These are phyloP conservation scores for Brasenia schreberi DNA, from an alignment of 164 flowering plant genomes.

Conservation along the genomic window DNA sequence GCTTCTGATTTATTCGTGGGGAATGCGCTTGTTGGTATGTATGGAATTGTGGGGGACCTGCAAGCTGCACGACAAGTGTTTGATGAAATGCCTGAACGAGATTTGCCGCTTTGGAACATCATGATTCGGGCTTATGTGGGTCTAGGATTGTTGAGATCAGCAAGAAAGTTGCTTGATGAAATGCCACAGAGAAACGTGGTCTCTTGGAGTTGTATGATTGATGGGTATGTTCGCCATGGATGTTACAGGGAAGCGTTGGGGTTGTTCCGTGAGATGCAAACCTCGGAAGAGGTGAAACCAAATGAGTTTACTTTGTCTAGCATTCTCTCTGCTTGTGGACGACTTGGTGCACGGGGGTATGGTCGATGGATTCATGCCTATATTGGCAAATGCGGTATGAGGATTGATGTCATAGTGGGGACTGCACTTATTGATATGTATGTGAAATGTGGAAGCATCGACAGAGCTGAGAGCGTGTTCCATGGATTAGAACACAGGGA, in stretches of 20 bases:
- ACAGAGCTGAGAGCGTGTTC: constrained; percentile 19
- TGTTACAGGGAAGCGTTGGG: constrained; percentile 15
- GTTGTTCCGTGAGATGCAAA: constrained; percentile 24
- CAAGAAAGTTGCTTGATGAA: constrained; percentile 15
- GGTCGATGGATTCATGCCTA: constrained; percentile 27
- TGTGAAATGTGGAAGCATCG: constrained; percentile 53
- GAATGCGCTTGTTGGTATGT: constrained; percentile 20
- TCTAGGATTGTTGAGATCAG: constrained; percentile 11
- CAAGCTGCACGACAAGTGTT: constrained; percentile 13
- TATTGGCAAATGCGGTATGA: constrained; percentile 16
- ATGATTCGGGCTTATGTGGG: constrained; percentile 14
- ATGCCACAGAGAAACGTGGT: constrained; percentile 27
- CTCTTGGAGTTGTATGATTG: constrained; percentile 31
- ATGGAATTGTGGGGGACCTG: constrained; percentile 15
- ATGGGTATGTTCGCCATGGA: constrained; percentile 21
- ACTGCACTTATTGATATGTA: constrained; percentile 66
- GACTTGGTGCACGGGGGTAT: constrained; percentile 22
- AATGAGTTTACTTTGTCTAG: constrained; percentile 22
- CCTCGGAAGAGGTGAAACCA: constrained; percentile 9
- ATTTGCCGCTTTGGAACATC: constrained; percentile 27
- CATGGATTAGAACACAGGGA: constrained; percentile 18
- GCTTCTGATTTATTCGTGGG: constrained; percentile 12
- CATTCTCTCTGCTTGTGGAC: constrained; percentile 22
- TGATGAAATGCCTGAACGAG: too few relatives aligned
- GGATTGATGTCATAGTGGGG: constrained; percentile 18